Conservation (phyloP, 768 basidiomycete species). For the Lentinus tigrinus region DNA sequence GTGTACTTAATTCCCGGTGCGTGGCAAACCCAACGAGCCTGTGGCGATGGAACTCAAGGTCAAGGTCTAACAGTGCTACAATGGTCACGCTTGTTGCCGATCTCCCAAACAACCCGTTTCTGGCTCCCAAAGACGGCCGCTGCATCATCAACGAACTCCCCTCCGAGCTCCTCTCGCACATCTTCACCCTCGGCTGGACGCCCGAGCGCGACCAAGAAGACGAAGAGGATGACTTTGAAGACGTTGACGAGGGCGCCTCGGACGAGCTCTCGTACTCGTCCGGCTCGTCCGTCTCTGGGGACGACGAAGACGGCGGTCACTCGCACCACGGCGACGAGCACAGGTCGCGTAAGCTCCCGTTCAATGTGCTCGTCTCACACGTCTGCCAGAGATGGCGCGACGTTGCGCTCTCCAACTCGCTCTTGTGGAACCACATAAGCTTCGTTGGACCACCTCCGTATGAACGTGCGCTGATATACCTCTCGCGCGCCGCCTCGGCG, state of each 20-base stretch:
- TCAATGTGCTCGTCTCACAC: constrained; percentile 59
- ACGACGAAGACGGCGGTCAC: constrained; percentile 4
- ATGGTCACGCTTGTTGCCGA: not conserved
- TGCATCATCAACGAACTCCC: constrained; percentile 48
- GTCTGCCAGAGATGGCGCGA: constrained; percentile 62
- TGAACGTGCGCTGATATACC: constrained; percentile 41
- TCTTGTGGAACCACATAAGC: constrained; percentile 53
- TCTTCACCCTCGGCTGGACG: constrained; percentile 23
- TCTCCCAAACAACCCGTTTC: constrained; percentile 5
- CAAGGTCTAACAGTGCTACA: not conserved
- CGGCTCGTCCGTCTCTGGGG: not conserved
- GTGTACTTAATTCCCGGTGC: not conserved
- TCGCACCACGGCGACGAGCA: constrained; percentile 12
- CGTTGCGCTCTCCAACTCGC: constrained; percentile 47
- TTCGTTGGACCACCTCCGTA: constrained; percentile 41
- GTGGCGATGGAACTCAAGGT: not conserved
- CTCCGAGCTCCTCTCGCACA: constrained; percentile 55
- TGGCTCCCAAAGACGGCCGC: constrained; percentile 17
- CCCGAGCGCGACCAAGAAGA: constrained; percentile 22
- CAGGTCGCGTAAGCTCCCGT: constrained; percentile 28
- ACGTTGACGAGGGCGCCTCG: constrained; percentile 19
- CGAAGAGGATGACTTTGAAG: constrained; percentile 36
- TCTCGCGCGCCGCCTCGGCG: constrained; percentile 53
- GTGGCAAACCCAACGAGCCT: not conserved
- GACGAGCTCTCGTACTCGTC: constrained; percentile 17